Evolutionary conservation across 1,139 yeast genomes (phyloP).

Genomic region (Yamadazyma siamensis): DNA sequence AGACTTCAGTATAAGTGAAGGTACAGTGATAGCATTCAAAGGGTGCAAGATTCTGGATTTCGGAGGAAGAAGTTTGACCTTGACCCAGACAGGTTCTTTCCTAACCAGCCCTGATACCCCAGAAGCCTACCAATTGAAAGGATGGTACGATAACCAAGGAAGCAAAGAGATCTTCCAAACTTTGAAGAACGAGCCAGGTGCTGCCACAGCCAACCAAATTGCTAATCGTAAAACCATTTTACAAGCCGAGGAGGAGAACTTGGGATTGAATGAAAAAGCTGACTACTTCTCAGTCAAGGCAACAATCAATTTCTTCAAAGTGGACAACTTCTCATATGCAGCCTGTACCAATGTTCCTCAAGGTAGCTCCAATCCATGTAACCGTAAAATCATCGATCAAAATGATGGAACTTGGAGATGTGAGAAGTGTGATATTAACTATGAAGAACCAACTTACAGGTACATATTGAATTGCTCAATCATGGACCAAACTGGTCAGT

Average conservation of each 20-base stretch:
- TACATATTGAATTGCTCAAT: conserved; percentile 72
- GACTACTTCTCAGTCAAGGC: conserved; percentile 79
- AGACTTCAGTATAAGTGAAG: conserved; percentile 70
- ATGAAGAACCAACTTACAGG: conserved; percentile 69
- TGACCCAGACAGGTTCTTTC: conserved; percentile 75
- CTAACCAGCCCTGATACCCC: conserved; percentile 82
- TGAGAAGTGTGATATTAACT: conserved; percentile 78
- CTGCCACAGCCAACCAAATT: conserved; percentile 26
- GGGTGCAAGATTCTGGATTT: conserved; percentile 89
- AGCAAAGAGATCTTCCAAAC: conserved; percentile 57
- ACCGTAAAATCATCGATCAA: conserved; percentile 75
- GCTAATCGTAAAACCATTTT: conserved; percentile 61
- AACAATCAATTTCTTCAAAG: conserved; percentile 64
- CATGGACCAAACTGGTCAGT: conserved; percentile 75
- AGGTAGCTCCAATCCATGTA: conserved; percentile 48
- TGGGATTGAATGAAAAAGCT: conserved; percentile 73
- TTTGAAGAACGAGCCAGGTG: conserved; percentile 42
- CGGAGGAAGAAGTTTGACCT: conserved; percentile 79
- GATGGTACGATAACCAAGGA: conserved; percentile 92
- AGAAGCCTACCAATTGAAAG: conserved; percentile 83
- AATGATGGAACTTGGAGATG: conserved; percentile 86
- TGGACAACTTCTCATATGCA: conserved; percentile 81
- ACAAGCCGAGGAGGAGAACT: conserved; percentile 63
- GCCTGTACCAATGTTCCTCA: conserved; percentile 59
- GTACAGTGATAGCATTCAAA: conserved; percentile 87